Base-by-base conservation (phyloP, 805 yeast species). In the Suhomyces sp. region DNA sequence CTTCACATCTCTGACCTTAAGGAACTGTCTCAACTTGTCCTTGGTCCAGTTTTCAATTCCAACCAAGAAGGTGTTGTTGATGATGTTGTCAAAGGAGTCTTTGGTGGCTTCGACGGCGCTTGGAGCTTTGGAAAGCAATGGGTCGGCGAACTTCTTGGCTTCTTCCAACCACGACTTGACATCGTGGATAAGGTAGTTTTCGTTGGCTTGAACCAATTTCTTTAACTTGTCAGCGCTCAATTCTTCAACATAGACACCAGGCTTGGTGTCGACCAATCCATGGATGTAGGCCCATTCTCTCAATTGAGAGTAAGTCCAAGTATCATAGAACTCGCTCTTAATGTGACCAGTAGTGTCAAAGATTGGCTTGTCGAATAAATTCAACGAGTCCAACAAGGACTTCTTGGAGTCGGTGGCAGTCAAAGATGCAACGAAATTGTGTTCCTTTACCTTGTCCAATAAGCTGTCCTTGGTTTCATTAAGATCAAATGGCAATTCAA, bases 301-400 rank as follows among this genome's bases (percentile, higher is more conserved):
- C 39, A 81, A 55, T 47, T 80, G 83, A 4, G 70, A 61, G 17
- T 72, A 63, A 3, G 76, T 56, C 83, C 83, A 77, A 12, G 65
- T 56, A 39, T 74, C 64, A 51, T 77, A 70, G 14, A 72, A 57
- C 24, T 65, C 65, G 23, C 67, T 70, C 44, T 65, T 69, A 39
- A 71, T 47, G 19, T 57, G 38, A 12, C 70, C 71, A 10, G 60
- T 51, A 32, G 60, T 61, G 38, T 70, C 71, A 33, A 62, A 62
- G 3, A 68, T 42, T 5, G 59, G 47, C 33, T 58, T 55, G 28
- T 57, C 50, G 8, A 65, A 53, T 28, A 68, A 42, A 34, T 69
- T 58, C 32, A 76, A 48, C 2, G 69, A 58, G 28, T 67, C 64
- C 33, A 75, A 47, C n/a, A 68, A 40, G 9, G 70, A 60, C 20